Conservation (phyloP, 2,329 filamentous ascomycete species). For the Penicillium crustosum region DNA sequence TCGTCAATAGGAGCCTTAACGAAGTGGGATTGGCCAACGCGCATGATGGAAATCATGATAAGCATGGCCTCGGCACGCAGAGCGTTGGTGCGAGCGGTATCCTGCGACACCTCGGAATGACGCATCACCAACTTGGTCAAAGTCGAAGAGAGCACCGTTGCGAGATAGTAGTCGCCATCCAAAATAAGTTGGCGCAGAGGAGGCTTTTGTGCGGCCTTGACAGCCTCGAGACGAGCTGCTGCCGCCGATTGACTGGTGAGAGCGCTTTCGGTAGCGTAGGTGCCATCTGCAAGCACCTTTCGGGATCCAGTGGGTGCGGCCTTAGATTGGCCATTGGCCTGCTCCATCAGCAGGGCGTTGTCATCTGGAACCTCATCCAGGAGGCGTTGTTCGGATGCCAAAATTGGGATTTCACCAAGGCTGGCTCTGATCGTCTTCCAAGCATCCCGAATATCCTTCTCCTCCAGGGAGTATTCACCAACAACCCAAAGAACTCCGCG, state of each 20-base stretch:
- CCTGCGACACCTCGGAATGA: conserved; percentile 86
- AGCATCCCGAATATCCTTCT: conserved; percentile 89
- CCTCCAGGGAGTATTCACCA: conserved; percentile 92
- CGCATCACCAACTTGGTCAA: conserved; percentile 98
- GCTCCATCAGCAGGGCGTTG: conserved; percentile 63
- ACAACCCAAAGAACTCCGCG: conserved; percentile 96
- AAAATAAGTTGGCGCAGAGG: conserved; percentile 91
- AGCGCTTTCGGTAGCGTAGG: conserved; percentile 94
- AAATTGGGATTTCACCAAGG: conserved; percentile 92
- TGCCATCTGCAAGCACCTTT: conserved; percentile 92
- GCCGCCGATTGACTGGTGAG: conserved; percentile 89
- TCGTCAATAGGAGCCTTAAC: conserved; percentile 97
- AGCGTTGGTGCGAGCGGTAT: conserved; percentile 84
- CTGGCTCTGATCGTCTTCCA: conserved; percentile 96
- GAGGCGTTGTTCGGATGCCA: conserved; percentile 89
- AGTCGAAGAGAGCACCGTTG: conserved; percentile 91
- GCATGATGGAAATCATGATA: conserved; percentile 98
- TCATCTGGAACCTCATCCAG: conserved; percentile 78
- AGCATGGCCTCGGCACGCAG: conserved; percentile 96
- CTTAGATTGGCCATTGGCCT: conserved; percentile 79
- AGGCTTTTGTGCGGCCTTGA: conserved; percentile 95
- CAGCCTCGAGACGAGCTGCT: conserved; percentile 88
- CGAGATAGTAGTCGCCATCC: conserved; percentile 95
- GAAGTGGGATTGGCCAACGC: conserved; percentile 97
- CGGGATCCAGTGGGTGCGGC: conserved; percentile 78